These are phyloP conservation scores for Trapa bicornis DNA, from an alignment of 345 rosid genomes.

Conservation along the genomic window DNA sequence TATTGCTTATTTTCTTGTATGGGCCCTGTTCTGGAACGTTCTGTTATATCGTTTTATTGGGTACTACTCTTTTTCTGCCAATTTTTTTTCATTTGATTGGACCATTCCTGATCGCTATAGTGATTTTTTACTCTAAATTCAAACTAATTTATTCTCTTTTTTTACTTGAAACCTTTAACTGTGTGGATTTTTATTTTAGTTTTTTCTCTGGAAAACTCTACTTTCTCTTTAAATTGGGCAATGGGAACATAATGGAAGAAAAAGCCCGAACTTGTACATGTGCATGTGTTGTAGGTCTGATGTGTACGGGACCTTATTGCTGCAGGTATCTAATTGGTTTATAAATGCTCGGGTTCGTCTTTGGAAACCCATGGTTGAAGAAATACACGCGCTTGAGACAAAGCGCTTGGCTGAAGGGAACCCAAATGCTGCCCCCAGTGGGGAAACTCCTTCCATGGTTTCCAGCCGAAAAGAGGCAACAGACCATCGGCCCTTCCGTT, in stretches of 20 bases:
- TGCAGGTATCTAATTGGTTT: constrained; percentile 11
- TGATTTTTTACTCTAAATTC: too few relatives aligned
- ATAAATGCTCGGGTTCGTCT: constrained; percentile 11
- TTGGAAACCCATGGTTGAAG: constrained; percentile 12
- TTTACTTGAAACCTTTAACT: too few relatives aligned
- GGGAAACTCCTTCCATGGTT: constrained; percentile 11
- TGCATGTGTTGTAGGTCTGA: neutral
- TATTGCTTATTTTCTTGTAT: neutral
- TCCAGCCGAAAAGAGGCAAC: constrained; percentile 7
- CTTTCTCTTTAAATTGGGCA: neutral
- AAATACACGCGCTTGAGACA: constrained; percentile 8
- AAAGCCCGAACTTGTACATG: neutral
- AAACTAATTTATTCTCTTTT: too few relatives aligned
- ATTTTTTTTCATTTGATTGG: neutral
- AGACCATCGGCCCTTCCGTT: constrained; percentile 7
- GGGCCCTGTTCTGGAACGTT: neutral
- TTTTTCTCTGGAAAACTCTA: too few relatives aligned
- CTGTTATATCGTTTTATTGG: neutral
- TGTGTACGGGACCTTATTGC: neutral
- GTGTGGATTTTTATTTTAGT: too few relatives aligned
- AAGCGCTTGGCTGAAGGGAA: neutral
- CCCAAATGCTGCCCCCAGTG: neutral
- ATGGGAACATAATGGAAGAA: neutral
- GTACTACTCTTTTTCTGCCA: neutral
- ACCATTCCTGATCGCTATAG: neutral